phyloP scores from a whole-genome alignment of 257 asterid species.

The Ocimum tenuiflorum region DNA sequence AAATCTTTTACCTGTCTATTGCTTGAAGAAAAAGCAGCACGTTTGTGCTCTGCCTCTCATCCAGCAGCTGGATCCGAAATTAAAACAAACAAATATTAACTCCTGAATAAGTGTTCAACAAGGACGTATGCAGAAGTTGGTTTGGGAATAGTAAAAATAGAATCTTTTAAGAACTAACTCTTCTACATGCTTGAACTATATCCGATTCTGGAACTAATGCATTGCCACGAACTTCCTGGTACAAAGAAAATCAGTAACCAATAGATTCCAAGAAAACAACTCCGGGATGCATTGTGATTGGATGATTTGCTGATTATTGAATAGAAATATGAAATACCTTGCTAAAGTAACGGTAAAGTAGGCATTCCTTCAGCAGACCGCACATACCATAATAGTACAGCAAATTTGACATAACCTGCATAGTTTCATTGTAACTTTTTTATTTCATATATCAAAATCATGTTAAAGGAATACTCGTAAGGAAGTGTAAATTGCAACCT shows the following conservation, averaged over 20 bases:
- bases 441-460: constrained; percentile 3
- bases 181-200: constrained; percentile 89
- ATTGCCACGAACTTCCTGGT: constrained; percentile 77
- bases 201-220: constrained; percentile 68
- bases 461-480: not conserved
- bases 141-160: not conserved
- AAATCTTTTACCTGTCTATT: constrained; percentile 47
- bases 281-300: not conserved
- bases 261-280: not conserved
- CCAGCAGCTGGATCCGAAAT: constrained; percentile 53
- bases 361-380: constrained; percentile 66
- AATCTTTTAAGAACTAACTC: constrained; percentile 45
- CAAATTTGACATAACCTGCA: constrained; percentile 85
- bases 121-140: not conserved
- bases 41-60: constrained; percentile 76
- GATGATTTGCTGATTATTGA: constrained; percentile 1
- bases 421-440: constrained; percentile 31
- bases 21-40: constrained; percentile 80
- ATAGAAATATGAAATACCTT: constrained; percentile 42
- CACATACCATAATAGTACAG: constrained; percentile 83
- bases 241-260: constrained; percentile 8
- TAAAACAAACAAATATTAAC: not conserved
- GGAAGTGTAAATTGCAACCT: constrained; percentile 36
- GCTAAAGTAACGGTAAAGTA: constrained; percentile 59
- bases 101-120: not conserved